Evolutionary conservation across 2,329 filamentous ascomycete species (phyloP).

Genomic region (Geosmithia morbida): DNA sequence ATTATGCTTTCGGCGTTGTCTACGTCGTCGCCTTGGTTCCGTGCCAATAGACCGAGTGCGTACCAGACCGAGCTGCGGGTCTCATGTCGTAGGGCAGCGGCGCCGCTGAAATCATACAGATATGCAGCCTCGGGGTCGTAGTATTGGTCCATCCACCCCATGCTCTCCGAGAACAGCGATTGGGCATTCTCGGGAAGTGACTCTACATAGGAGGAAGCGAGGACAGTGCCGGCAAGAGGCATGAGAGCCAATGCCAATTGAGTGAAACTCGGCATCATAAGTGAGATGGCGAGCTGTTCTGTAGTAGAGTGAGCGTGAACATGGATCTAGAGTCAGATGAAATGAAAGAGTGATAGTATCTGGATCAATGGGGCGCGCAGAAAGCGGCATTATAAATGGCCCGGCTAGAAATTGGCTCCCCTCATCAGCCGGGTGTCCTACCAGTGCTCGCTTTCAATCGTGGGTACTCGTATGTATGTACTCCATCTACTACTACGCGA

Average conservation of each 20-base stretch:
- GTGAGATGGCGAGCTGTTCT: background rate
- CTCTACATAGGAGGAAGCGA: background rate
- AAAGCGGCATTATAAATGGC: too few species aligned
- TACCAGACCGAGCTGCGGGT: conserved; percentile 46
- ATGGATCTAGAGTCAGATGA: too few species aligned
- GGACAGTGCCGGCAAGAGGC: background rate
- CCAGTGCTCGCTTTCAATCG: too few species aligned
- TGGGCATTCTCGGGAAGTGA: background rate
- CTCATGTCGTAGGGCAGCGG: conserved; percentile 34
- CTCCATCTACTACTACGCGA: too few species aligned
- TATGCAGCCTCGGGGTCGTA: conserved; percentile 39
- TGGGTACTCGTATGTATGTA: too few species aligned
- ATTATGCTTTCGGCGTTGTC: conserved; percentile 37
- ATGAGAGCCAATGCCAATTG: background rate
- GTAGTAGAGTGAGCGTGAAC: too few species aligned
- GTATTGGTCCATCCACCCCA: conserved; percentile 38
- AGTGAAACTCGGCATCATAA: background rate
- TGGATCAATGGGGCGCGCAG: too few species aligned
- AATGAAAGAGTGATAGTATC: too few species aligned
- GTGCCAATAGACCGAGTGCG: conserved; percentile 38
- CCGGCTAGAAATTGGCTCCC: too few species aligned
- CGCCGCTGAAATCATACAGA: conserved; percentile 31
- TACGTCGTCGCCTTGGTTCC: conserved; percentile 34
- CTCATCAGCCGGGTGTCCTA: too few species aligned
- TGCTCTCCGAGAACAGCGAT: conserved; percentile 8